phyloP scores from a whole-genome alignment of 345 rosid species.

The Eucalyptus marginata region DNA sequence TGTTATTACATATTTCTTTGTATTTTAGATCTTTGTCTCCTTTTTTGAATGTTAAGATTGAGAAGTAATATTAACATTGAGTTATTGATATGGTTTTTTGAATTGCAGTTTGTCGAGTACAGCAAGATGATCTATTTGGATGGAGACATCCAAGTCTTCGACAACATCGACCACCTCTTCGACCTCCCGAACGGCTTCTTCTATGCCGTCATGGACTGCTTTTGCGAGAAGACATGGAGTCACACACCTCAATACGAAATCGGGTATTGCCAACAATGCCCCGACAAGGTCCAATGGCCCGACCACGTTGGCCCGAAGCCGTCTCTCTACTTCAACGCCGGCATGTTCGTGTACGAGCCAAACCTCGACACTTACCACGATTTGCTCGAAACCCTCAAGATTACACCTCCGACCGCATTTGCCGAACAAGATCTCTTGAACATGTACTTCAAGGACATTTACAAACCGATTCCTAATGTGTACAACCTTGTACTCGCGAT shows the following conservation, averaged over 20 bases:
- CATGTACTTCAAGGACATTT: not conserved
- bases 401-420: not conserved
- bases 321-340: not conserved
- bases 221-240: constrained; percentile 43
- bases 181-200: constrained; percentile 20
- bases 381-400: not conserved
- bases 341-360: not conserved
- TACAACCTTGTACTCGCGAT: not conserved
- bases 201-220: constrained; percentile 43
- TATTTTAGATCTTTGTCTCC: not conserved
- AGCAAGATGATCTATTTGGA: constrained; percentile 25
- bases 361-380: not conserved
- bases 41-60: not conserved
- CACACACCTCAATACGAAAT: not conserved
- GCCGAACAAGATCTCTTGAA: not conserved
- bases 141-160: constrained; percentile 30
- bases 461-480: not conserved
- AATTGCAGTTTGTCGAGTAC: constrained; percentile 17
- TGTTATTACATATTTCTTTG: not conserved
- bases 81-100: not conserved
- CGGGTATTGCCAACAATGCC: not conserved
- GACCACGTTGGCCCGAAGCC: not conserved
- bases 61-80: not conserved
- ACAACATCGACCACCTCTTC: constrained; percentile 27
- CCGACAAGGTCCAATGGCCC: not conserved